Percentiles rank a stretch among this genome's conserved stretches.
These are phyloP conservation scores for Botrytis pseudocinerea DNA, from an alignment of 2,329 filamentous ascomycete genomes.

Conservation along the genomic window DNA sequence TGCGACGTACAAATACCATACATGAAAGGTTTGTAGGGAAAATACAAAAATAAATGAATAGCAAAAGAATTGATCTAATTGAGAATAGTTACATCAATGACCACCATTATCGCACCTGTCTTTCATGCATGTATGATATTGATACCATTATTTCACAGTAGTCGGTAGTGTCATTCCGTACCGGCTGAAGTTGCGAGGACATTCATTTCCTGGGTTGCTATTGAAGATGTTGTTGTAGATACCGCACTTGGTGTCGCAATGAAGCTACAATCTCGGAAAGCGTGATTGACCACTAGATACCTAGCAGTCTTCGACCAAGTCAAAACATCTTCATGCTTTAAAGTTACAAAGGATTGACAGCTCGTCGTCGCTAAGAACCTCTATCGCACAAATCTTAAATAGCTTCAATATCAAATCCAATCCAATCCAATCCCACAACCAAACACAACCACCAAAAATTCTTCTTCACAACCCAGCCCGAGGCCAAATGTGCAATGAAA, in stretches of 20 bases:
- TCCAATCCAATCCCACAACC: neutral
- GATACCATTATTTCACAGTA: neutral
- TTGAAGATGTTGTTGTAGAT: neutral
- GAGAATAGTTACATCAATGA: neutral
- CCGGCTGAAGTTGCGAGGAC: fast-evolving
- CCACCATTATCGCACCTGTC: neutral
- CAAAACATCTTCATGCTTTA: neutral
- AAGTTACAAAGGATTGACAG: neutral
- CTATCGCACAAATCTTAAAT: neutral
- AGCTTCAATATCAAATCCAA: neutral
- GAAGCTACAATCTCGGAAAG: neutral
- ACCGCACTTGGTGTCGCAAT: neutral
- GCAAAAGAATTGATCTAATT: neutral
- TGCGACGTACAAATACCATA: neutral
- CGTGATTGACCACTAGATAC: neutral
- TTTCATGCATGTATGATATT: neutral
- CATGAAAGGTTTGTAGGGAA: neutral
- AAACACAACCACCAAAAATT: neutral
- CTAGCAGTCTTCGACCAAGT: too few species aligned
- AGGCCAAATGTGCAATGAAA: constrained; percentile 50
- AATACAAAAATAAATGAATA: neutral
- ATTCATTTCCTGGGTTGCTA: neutral
- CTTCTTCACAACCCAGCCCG: constrained; percentile 1
- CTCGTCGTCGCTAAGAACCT: too few species aligned
- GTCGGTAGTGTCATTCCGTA: neutral